Base-by-base conservation (phyloP, 2,329 filamentous ascomycete genomes). In the Fusarium abutilonis region DNA sequence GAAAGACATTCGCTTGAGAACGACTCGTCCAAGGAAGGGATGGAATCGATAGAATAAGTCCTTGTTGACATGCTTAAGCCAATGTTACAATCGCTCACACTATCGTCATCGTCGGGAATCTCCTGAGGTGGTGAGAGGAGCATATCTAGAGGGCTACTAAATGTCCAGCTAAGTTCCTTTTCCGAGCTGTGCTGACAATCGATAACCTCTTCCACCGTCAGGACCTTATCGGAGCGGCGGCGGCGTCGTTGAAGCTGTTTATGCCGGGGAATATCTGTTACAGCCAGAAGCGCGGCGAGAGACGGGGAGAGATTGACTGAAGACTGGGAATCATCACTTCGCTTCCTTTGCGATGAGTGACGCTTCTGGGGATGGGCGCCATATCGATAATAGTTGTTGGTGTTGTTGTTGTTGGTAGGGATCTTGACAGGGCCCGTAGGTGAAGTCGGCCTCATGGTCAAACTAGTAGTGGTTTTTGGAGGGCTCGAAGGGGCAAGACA, bases 121-220 rank as follows among this genome's bases (percentile, higher is more conserved):
- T 87, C 83, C n/a, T 88, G 85, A 1, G 85, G 86, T 0, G 86
- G 82, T 29, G 82, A 84, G 6, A 89, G 76, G 6, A 89, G 77
- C 56, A 88, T 73, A 52, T 88, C 86, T 64, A 89, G 71, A 1
- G 86, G 85, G 50, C 79, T 83, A 57, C 80, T 80, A 38, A 86
- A 75, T 7, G 79, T 81, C 54, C 82, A 75, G 68, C 83, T 85
- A 6, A 87, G 74, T 52, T 86, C 82, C 72, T 88, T 87, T 68
- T 86, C 84, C 8, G 80, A 83, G 9, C 83, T 80, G 41, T 82
- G 80, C 11, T 82, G 82, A 47, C 81, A 79, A 63, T 80, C 78
- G 13, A 86, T 79, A 45, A 86, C 81, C 7, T 83, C 83, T 54
- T 86, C 82, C 10, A 86, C 81, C 0, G 83, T 86, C 75, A 87